Evolutionary conservation across 129 eudicot species (phyloP).

Genomic region (Flaveria brownii): DNA sequence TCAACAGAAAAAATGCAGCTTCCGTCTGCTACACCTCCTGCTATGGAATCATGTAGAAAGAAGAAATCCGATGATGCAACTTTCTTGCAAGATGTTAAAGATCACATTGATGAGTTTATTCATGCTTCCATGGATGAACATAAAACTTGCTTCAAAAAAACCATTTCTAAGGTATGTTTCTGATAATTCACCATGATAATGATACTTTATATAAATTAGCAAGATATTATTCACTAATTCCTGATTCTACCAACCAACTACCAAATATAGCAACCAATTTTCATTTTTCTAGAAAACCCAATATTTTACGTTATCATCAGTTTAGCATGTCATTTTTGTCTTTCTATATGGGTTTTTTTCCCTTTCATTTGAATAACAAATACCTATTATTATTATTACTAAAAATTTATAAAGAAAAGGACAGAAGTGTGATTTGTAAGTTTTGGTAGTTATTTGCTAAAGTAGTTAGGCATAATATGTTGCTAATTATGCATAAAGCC

Average conservation of each 20-base stretch:
- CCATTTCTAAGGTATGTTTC: constrained; percentile 54
- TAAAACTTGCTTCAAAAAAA: constrained; percentile 63
- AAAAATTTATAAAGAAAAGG: too few species aligned
- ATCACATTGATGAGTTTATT: constrained; percentile 71
- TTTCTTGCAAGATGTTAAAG: constrained; percentile 65
- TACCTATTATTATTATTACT: neutral
- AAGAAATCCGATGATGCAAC: constrained; percentile 67
- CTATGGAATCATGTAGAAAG: constrained; percentile 57
- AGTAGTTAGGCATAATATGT: neutral
- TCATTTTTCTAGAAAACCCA: neutral
- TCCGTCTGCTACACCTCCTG: constrained; percentile 33
- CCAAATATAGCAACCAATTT: neutral
- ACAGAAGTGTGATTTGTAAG: too few species aligned
- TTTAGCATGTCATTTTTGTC: neutral
- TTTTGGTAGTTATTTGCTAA: neutral
- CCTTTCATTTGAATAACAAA: neutral
- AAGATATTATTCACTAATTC: neutral
- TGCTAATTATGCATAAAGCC: neutral
- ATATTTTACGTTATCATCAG: neutral
- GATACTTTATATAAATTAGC: neutral
- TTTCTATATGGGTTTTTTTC: neutral
- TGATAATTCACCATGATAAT: neutral
- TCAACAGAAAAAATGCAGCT: constrained; percentile 43
- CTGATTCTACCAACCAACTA: neutral
- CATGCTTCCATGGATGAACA: constrained; percentile 88